phyloP scores from a whole-genome alignment of 2,329 filamentous ascomycete genomes.

The Pleurostoma richardsiae region DNA sequence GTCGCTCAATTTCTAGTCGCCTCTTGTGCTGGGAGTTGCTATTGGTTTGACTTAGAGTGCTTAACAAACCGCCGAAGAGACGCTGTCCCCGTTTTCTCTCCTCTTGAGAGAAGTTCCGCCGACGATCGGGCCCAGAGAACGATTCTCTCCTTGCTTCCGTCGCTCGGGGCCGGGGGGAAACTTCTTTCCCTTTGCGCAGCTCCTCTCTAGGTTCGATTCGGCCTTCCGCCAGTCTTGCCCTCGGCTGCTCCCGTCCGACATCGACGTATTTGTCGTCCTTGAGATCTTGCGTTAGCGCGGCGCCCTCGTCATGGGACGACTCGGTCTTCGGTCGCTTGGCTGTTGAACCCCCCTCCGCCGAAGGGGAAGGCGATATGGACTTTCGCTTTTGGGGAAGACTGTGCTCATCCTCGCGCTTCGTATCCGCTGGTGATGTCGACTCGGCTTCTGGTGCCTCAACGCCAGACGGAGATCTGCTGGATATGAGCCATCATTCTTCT shows the following conservation, averaged over 20 bases:
- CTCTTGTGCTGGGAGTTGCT: constrained; percentile 60
- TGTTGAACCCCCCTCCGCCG: neutral
- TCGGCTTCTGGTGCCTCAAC: neutral
- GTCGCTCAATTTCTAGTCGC: constrained; percentile 75
- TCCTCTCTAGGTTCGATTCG: neutral
- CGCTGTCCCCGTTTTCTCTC: constrained; percentile 82
- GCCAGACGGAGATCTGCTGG: neutral
- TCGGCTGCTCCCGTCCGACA: neutral
- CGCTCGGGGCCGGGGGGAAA: neutral
- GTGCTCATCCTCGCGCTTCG: neutral
- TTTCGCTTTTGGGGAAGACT: neutral
- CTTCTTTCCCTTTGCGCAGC: neutral
- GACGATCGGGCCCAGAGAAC: constrained; percentile 19
- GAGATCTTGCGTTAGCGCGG: too few relatives aligned
- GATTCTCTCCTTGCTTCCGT: constrained; percentile 7
- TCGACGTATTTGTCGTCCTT: neutral
- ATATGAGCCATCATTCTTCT: too few relatives aligned
- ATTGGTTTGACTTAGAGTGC: constrained; percentile 70
- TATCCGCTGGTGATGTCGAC: neutral
- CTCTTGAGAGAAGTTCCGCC: constrained; percentile 51
- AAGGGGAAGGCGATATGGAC: neutral
- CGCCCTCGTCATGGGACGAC: neutral
- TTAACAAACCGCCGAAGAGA: constrained; percentile 78
- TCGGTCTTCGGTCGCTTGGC: neutral
- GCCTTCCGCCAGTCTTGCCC: neutral